Percentiles rank a stretch among this genome's conserved stretches.
Evolutionary conservation across 805 yeast genomes (phyloP).

Genomic region (Pichia pseudocactophila): DNA sequence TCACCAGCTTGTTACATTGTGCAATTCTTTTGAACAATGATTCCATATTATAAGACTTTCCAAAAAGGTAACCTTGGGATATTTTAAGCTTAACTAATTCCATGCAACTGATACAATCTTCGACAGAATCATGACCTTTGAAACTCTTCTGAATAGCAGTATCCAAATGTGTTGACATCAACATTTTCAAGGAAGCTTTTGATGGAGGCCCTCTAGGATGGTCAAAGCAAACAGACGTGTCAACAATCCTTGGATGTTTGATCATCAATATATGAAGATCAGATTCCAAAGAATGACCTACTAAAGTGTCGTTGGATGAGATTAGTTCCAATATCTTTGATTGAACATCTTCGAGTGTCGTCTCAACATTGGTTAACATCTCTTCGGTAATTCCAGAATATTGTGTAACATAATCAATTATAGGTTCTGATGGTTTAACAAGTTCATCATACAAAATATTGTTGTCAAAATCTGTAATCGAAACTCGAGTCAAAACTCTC

Average conservation of each 20-base stretch:
- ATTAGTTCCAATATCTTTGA: constrained; percentile 39
- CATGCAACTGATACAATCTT: constrained; percentile 75
- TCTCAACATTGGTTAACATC: constrained; percentile 49
- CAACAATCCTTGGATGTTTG: constrained; percentile 67
- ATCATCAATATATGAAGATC: constrained; percentile 67
- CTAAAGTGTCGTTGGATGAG: constrained; percentile 50
- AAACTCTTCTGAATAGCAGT: constrained; percentile 57
- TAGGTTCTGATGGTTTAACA: constrained; percentile 69
- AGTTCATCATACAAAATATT: constrained; percentile 58
- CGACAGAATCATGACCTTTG: constrained; percentile 76
- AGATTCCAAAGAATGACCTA: constrained; percentile 87
- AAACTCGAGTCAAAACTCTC: constrained; percentile 65
- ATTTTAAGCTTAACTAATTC: constrained; percentile 67
- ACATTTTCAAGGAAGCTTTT: constrained; percentile 67
- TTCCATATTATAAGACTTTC: constrained; percentile 38
- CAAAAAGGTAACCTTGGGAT: constrained; percentile 57
- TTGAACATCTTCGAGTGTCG: constrained; percentile 63
- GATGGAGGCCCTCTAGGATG: constrained; percentile 79
- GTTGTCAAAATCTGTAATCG: constrained; percentile 57
- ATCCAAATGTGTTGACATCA: constrained; percentile 49
- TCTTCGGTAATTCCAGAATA: constrained; percentile 86
- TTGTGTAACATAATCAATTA: constrained; percentile 71
- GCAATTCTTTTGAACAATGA: constrained; percentile 34
- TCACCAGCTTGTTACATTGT: constrained; percentile 16
- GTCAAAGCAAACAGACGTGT: constrained; percentile 68